Evolutionary conservation across 1,284 basidiomycete species (phyloP).

Genomic region (Sanguinoderma infundibulare): DNA sequence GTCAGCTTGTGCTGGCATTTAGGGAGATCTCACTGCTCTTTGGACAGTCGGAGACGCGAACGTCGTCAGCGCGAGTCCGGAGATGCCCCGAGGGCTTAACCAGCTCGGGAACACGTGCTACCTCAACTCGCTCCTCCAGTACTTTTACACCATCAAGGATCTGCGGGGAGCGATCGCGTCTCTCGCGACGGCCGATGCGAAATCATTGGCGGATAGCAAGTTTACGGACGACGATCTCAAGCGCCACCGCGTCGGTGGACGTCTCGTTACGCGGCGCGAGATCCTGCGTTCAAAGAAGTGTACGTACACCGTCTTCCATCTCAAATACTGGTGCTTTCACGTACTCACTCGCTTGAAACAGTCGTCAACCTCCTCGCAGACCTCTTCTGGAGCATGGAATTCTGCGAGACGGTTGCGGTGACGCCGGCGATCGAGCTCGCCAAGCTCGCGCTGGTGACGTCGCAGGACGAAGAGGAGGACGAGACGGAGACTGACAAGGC

Average conservation of each 20-base stretch:
- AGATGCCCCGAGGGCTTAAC: conserved; percentile 85
- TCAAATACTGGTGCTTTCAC: too few species aligned
- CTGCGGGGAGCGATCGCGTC: conserved; percentile 77
- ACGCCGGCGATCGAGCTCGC: conserved; percentile 88
- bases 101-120: conserved; percentile 96
- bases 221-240: conserved; percentile 80
- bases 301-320: conserved; percentile 41
- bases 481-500: conserved; percentile 64
- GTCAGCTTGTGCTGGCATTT: neutral
- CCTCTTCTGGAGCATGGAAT: conserved; percentile 81
- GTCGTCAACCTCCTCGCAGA: conserved; percentile 81
- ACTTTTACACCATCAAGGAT: conserved; percentile 94
- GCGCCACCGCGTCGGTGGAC: conserved; percentile 84
- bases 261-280: conserved; percentile 80
- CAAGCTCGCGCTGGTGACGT: conserved; percentile 91
- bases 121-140: conserved; percentile 87
- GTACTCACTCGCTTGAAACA: conserved; percentile 37
- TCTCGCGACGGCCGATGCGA: conserved; percentile 59
- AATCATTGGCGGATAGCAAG: conserved; percentile 67
- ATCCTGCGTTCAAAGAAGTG: conserved; percentile 85
- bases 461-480: conserved; percentile 88
- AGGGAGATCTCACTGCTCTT: neutral
- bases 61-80: conserved; percentile 51
- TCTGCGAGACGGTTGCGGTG: conserved; percentile 67
- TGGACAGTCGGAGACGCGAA: conserved; percentile 64